Evolutionary conservation across 805 yeast genomes (phyloP).

Genomic region (Wickerhamiella bombiphila): DNA sequence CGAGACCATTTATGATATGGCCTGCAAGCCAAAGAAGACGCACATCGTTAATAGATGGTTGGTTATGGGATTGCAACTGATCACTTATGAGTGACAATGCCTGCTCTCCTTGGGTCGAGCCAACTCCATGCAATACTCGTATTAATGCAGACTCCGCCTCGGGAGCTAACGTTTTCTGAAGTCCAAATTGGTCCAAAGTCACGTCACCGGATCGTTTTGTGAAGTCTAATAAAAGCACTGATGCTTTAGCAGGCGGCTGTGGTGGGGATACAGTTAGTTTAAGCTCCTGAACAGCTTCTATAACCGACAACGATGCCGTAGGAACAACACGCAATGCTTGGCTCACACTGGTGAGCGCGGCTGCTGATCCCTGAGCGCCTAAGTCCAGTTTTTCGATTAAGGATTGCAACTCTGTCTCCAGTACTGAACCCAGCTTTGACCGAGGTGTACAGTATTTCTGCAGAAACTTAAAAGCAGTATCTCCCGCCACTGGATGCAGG

Average conservation of each 20-base stretch:
- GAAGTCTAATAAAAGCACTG: too few relatives aligned
- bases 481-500: neutral
- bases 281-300: too few relatives aligned
- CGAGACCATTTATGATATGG: slow-evolving; percentile 5
- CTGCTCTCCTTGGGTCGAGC: neutral
- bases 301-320: too few relatives aligned
- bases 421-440: neutral
- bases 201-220: neutral
- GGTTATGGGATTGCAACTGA: slow-evolving; percentile 1
- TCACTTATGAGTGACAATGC: neutral
- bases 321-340: too few relatives aligned
- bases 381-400: too few relatives aligned
- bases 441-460: neutral
- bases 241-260: too few relatives aligned
- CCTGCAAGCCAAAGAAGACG: slow-evolving; percentile 12
- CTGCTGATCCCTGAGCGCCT: too few relatives aligned
- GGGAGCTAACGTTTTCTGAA: neutral
- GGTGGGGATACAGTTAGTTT: too few relatives aligned
- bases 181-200: neutral
- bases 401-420: neutral
- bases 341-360: too few relatives aligned
- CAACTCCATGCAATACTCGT: slow-evolving; percentile 6
- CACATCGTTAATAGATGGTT: slow-evolving; percentile 5
- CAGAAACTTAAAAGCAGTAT: neutral
- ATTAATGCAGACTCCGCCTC: slow-evolving; percentile 4